Conservation (phyloP, 768 basidiomycete genomes). For the Glaciozyma antarctica region DNA sequence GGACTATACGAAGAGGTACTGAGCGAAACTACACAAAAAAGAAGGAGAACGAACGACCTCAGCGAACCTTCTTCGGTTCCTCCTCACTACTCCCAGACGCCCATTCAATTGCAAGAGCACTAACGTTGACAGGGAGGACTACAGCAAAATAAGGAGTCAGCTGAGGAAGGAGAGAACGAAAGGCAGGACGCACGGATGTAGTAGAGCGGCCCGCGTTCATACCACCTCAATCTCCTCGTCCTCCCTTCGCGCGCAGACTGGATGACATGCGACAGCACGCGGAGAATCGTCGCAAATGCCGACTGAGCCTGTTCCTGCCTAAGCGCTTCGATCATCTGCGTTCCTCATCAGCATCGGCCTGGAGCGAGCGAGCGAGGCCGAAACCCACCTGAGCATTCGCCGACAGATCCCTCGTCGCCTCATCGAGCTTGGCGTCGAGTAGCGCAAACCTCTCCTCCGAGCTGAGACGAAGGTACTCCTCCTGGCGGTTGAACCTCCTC, state of each 20-base stretch:
- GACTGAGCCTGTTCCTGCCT: background rate
- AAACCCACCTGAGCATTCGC: background rate
- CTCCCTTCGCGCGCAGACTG: background rate
- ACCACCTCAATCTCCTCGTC: background rate
- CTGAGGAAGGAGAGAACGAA: too few species aligned
- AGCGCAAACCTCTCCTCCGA: constrained; percentile 29
- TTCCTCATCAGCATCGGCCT: background rate
- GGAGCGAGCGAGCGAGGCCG: background rate
- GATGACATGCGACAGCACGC: too few species aligned
- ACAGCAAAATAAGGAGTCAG: background rate
- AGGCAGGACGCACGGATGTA: too few species aligned
- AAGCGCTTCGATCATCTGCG: background rate
- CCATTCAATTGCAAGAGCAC: background rate
- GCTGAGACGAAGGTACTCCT: constrained; percentile 24
- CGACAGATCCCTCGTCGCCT: background rate
- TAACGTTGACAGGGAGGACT: background rate
- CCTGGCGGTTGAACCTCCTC: constrained; percentile 17
- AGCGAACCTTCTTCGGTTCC: too few species aligned
- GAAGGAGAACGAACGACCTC: too few species aligned
- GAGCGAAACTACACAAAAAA: too few species aligned
- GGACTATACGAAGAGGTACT: too few species aligned
- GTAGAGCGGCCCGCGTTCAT: too few species aligned
- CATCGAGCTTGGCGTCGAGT: constrained; percentile 6
- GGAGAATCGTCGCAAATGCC: too few species aligned
- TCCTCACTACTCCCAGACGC: background rate